Conservation (phyloP, 352 stramenopile genomes). For the Pythium rhizo-oryzae region DNA sequence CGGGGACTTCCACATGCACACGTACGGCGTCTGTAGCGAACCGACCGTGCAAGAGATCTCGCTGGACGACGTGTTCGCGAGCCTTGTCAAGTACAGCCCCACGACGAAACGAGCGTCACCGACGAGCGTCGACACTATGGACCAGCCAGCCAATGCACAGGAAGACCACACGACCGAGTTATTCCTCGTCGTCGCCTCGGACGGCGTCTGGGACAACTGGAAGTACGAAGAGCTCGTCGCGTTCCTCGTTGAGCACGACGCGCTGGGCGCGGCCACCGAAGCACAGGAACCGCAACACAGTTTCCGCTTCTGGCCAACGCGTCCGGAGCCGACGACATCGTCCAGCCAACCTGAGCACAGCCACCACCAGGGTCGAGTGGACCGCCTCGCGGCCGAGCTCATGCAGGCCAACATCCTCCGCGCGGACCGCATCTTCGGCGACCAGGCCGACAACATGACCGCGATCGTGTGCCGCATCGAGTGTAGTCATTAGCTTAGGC, state of each 20-base stretch:
- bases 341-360: constrained; percentile 8
- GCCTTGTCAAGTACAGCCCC: background rate
- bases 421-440: constrained; percentile 72
- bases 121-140: constrained; percentile 5
- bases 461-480: constrained; percentile 64
- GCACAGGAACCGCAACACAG: constrained; percentile 7
- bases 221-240: constrained; percentile 72
- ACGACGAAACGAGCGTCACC: background rate
- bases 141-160: background rate
- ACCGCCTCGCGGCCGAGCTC: constrained; percentile 41
- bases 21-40: constrained; percentile 74
- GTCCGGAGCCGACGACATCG: background rate
- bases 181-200: constrained; percentile 70
- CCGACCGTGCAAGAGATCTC: constrained; percentile 61
- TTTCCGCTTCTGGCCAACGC: constrained; percentile 6
- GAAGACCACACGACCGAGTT: constrained; percentile 34
- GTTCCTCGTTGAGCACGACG: constrained; percentile 41
- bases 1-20: constrained; percentile 89
- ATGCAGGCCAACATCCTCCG: constrained; percentile 68
- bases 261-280: background rate
- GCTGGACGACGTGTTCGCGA: constrained; percentile 37
- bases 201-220: constrained; percentile 92
- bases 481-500: constrained; percentile 20
- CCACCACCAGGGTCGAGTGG: constrained; percentile 25
- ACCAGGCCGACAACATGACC: constrained; percentile 90